Conservation (phyloP, 345 rosid genomes). For the Arabidopsis arenosa region DNA sequence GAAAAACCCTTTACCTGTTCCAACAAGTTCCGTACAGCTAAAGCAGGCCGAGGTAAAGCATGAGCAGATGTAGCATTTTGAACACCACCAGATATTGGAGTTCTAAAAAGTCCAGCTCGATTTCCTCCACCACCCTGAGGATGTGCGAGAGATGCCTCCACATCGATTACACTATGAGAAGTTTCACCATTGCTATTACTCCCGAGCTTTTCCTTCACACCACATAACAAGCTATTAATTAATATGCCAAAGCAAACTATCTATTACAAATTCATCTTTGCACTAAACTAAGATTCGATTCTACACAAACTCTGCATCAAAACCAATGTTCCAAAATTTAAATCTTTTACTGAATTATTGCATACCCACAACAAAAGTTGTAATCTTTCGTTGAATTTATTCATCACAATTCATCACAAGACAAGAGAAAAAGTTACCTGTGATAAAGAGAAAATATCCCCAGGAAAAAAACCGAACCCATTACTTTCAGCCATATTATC, state of each 20-base stretch:
- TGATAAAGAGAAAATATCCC: constrained; percentile 53
- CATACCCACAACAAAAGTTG: background rate
- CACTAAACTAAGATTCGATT: constrained; percentile 30
- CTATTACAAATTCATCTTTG: constrained; percentile 29
- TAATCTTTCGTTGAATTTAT: background rate
- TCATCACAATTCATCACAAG: constrained; percentile 5
- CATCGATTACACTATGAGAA: constrained; percentile 51
- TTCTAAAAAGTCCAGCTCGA: constrained; percentile 89
- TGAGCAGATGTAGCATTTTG: constrained; percentile 98
- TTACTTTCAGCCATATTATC: constrained; percentile 48
- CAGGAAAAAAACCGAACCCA: constrained; percentile 54
- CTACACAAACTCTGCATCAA: constrained; percentile 21
- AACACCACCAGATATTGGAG: constrained; percentile 99
- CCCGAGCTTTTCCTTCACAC: constrained; percentile 62
- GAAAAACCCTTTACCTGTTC: constrained; percentile 68
- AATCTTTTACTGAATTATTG: background rate
- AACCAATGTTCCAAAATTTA: background rate
- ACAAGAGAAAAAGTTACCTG: constrained; percentile 51
- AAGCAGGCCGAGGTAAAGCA: constrained; percentile 89
- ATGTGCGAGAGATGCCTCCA: constrained; percentile 54
- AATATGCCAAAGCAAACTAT: constrained; percentile 42
- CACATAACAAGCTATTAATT: constrained; percentile 50
- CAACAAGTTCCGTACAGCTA: constrained; percentile 97
- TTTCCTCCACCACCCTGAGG: constrained; percentile 75
- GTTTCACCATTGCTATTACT: constrained; percentile 45